Evolutionary conservation across 2,329 filamentous ascomycete genomes (phyloP), one percentile per base, ranked within the genome.

Genomic region (Trichoderma sp.): DNA sequence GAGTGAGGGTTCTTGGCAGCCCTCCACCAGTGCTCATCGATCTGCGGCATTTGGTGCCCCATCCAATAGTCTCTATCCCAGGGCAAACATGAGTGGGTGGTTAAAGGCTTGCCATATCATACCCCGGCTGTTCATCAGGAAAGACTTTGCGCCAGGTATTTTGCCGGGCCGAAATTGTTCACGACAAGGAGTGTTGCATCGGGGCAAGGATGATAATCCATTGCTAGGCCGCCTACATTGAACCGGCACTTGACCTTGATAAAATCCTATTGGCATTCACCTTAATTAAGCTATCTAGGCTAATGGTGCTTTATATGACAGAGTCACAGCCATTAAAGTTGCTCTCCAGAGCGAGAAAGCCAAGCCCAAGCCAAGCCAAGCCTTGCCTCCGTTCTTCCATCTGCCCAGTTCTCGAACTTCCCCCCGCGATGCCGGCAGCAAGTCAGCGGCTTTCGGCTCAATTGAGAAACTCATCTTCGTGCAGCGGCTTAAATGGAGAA

Each of bases 1-100:
- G 63, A 35, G 29, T 34, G 52, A 45, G 35, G 32, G n/a, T 29
- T 25, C 35, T 42, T 60, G 37, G 34, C 45, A 37, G 56, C 27
- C 39, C 25, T 22, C 61, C 35, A 64, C 27, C 35, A 32, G 19
- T 25, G 15, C 34, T 64, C 54, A 56, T 57, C 52, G 63, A 65
- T 65, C 63, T 65, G 63, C 63, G 63, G 63, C 63, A 65, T 48
- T 57, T 48, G 63, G 63, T 17, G 37, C 37, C 37, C 37, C 50
- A 39, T 39, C 42, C 42, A 48, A 22, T 22, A 48, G 42, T 48
- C 42, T 48, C 42, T 48, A 19, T 19, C 19, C 10, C 42, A 39
- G 22, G 22, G 45, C 34, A 12, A 17, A 15, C 19, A n/a, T 32
- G 19, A 19, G 25, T 64, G 50, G 35, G 15, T 32, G 29, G 45